Evolutionary conservation across 78 protist genomes (phyloP), one percentile per base, ranked within the genome.

Genomic region (Guillardia theta): DNA sequence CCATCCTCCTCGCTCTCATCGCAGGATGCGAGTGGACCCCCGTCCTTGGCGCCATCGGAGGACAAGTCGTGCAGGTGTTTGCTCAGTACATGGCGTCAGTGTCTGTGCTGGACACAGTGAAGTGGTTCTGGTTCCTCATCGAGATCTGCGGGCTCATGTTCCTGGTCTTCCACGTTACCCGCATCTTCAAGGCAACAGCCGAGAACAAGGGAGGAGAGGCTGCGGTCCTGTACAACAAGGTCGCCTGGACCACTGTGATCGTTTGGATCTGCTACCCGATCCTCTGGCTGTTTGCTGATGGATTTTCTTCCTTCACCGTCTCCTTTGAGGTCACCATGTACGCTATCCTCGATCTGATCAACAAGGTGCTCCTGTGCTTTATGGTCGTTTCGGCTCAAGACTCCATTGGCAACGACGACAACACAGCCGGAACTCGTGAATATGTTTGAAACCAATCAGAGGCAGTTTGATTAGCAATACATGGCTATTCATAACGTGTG

Each of bases 91-190:
- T 88, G 93, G 93, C 76, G 4, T 8, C 70, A 0, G 62, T 88
- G 41, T 88, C 93, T 21, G 93, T 88, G 18, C 76, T 88, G 76
- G n/a, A 54, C 43, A 88, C 93, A 10, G 93, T 88, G 33, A 88
- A 88, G 93, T 88, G 93, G 93, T 88, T 88, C 64, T 88, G 93
- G 93, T 88, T 88, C 93, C 64, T 88, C 24, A 21, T 88, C 12
- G 27, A 54, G 45, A 12, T 88, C 64, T 24, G 15, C 37, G 76
- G 33, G 21, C 62, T 88, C 39, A 64, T 18, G 33, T 41, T 41
- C 64, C 76, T 48, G 45, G 8, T 88, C 47, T 30, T 88, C 39
- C 0, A 54, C 93, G 30, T 88, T 27, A 41, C 93, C 6, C 54
- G 62, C 43, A 12, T 64, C 64, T 88, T 88, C 93, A 45, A 48